Evolutionary conservation across 768 basidiomycete species (phyloP), one percentile per base, ranked within the genome.

Genomic region (Thelephora ganbajun): DNA sequence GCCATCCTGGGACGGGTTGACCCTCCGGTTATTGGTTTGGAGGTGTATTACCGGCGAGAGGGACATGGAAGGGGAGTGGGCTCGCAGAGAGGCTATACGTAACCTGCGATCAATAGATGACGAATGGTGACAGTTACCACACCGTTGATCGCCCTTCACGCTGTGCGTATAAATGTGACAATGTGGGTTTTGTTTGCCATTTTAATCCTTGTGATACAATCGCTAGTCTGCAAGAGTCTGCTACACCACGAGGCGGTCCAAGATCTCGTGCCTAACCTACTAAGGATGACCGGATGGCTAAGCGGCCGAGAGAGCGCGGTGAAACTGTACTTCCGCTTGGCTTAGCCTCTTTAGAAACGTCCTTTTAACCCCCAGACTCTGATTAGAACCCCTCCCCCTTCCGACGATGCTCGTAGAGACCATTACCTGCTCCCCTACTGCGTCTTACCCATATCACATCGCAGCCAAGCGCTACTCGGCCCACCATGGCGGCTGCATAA

Each of bases 1-100:
- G 1, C 41, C 35, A 11, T 59, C 63, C 12, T 83, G 81, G 80
- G 70, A 69, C 48, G 59, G 59, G 14, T 56, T 86, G 49, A 79
- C 74, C 2, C 61, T 62, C 33, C 66, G 79, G 49, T 44, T 83
- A 51, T 56, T 86, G 34, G 46, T 78, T 6, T 82, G 78, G 79
- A 68, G 75, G 51, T 61, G 69, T 0, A 50, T 74, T 9, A 63
- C 59, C 2, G 74, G 74, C 3, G 57, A 54, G 5, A 30, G 26
- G 26, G 9, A 4, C 26, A 9, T 9, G 26, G 63, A 66, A 18
- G 59, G 55, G 3, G 77, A 80, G 51, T 83, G 80, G 80, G 73
- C 67, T n/a, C 64, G 80, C 37, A 62, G 49, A 30, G 58, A 69
- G 46, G 65, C 61, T 14, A 50, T 68, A 20, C 41, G 44, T 14